phyloP scores from a whole-genome alignment of 1,139 yeast species.

The Starmera stellimalicola region DNA sequence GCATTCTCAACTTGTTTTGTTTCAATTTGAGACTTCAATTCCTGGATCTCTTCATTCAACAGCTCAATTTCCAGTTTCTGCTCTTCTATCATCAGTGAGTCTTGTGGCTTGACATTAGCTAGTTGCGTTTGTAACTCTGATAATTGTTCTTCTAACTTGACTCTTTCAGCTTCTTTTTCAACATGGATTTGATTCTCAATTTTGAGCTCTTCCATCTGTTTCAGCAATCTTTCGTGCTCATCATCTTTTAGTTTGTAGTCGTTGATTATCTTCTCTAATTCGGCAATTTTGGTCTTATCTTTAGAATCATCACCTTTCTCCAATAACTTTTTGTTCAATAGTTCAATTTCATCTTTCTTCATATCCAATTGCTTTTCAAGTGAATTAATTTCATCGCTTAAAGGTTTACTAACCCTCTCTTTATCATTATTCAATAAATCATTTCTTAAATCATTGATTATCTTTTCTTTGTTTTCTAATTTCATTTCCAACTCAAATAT shows the following conservation, averaged over 20 bases:
- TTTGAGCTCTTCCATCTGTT: too few species aligned
- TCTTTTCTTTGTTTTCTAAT: constrained; percentile 11
- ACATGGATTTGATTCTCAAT: too few species aligned
- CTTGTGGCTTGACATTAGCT: constrained; percentile 4
- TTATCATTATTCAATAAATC: constrained; percentile 1
- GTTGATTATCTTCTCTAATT: neutral
- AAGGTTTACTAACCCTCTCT: neutral
- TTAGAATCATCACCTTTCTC: constrained; percentile 6
- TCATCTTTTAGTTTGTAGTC: too few species aligned
- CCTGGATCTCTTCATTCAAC: constrained; percentile 21
- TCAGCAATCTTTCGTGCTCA: too few species aligned
- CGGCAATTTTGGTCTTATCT: neutral
- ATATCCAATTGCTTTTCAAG: constrained; percentile 1
- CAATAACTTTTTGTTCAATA: constrained; percentile 10
- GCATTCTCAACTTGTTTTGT: constrained; percentile 6
- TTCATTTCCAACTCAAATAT: constrained; percentile 12
- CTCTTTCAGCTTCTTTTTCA: constrained; percentile 2
- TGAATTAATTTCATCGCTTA: neutral
- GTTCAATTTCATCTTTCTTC: constrained; percentile 9
- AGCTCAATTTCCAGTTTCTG: constrained; percentile 20
- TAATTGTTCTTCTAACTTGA: neutral
- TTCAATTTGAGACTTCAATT: constrained; percentile 9
- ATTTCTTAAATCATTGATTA: constrained; percentile 10
- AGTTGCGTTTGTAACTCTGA: constrained; percentile 1
- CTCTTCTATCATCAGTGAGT: constrained; percentile 14